These are phyloP conservation scores for Kentomonas sorsogonicus DNA, from an alignment of 208 protist species.

Conservation along the genomic window DNA sequence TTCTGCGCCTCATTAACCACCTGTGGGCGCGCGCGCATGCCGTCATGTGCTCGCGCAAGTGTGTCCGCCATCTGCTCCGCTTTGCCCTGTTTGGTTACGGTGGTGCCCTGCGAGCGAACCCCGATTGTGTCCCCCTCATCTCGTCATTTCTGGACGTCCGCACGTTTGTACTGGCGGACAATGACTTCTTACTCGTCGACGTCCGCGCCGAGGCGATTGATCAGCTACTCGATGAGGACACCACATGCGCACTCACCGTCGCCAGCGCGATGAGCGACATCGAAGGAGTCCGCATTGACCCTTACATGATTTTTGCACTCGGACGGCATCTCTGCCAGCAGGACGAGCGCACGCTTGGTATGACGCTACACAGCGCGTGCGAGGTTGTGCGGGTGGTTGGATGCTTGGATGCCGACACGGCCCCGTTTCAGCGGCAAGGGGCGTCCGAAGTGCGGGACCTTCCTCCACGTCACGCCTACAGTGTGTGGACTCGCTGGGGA, in stretches of 20 bases:
- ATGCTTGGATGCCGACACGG: slow-evolving; percentile 38
- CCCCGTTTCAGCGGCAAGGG: slow-evolving; percentile 41
- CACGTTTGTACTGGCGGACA: slow-evolving; percentile 21
- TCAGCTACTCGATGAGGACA: slow-evolving; percentile 54
- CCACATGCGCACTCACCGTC: slow-evolving; percentile 68
- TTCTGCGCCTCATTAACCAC: slow-evolving; percentile 41
- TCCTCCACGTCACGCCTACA: slow-evolving; percentile 4
- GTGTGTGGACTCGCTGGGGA: slow-evolving; percentile 45
- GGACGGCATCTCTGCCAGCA: slow-evolving; percentile 50
- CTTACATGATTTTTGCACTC: slow-evolving; percentile 76
- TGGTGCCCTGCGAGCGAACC: slow-evolving; percentile 55
- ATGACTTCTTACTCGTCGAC: slow-evolving; percentile 61
- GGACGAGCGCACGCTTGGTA: slow-evolving; percentile 29
- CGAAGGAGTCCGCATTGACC: slow-evolving; percentile 72
- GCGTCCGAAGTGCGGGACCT: background rate
- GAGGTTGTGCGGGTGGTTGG: slow-evolving; percentile 59
- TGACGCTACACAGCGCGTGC: slow-evolving; percentile 61
- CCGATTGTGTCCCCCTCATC: too few species aligned
- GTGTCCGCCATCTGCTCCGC: slow-evolving; percentile 55
- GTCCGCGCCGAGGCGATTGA: slow-evolving; percentile 33
- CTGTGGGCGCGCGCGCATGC: slow-evolving; percentile 30
- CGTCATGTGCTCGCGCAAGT: slow-evolving; percentile 51
- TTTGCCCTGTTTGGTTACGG: slow-evolving; percentile 71
- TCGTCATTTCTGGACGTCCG: too few species aligned
- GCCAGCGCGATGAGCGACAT: slow-evolving; percentile 73